These are phyloP conservation scores for Lactarius psammicola DNA, from an alignment of 768 basidiomycete species.

Conservation along the genomic window DNA sequence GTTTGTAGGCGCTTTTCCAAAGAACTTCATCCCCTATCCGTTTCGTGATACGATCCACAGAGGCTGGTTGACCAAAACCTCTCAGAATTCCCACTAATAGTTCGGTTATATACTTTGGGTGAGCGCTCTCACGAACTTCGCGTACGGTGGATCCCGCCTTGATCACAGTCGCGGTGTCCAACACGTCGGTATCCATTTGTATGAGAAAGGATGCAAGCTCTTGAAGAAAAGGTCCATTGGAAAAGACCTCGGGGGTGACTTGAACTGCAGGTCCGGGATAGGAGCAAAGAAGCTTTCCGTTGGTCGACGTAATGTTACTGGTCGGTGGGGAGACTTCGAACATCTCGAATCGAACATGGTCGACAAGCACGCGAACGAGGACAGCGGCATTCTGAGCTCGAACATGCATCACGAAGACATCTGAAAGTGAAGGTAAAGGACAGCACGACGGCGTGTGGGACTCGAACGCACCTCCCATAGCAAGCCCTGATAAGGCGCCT, in stretches of 20 bases:
- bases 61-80: constrained; percentile 37
- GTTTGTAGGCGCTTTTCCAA: constrained; percentile 29
- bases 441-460: neutral
- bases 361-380: neutral
- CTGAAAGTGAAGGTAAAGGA: neutral
- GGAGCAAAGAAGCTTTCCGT: constrained; percentile 36
- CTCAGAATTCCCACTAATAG: neutral
- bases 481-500: neutral
- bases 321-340: constrained; percentile 46
- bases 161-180: neutral
- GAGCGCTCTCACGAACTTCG: neutral
- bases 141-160: constrained; percentile 28
- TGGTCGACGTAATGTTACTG: constrained; percentile 38
- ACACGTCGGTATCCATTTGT: neutral
- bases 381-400: constrained; percentile 19
- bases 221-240: neutral
- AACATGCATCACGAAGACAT: constrained; percentile 12
- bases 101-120: neutral
- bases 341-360: constrained; percentile 13
- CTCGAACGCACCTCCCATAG: neutral
- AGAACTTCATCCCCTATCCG: neutral
- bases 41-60: constrained; percentile 24
- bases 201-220: neutral
- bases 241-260: constrained; percentile 31
- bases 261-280: constrained; percentile 44